Percentiles rank a stretch among this genome's conserved stretches.
Conservation (phyloP, 805 yeast genomes). For the Candida germanica region DNA sequence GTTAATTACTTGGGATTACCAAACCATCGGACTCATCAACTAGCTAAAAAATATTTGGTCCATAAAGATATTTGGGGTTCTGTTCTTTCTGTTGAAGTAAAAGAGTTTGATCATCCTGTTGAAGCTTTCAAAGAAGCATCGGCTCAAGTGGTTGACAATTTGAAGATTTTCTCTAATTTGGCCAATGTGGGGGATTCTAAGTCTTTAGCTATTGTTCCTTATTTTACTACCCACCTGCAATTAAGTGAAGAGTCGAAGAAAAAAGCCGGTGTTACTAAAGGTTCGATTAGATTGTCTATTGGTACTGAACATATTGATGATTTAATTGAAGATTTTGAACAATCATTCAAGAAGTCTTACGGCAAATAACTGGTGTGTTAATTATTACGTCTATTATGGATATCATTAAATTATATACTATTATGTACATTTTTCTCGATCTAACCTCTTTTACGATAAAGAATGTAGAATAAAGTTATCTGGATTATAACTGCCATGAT, state of each 20-base stretch:
- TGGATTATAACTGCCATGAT: conserved; percentile 8
- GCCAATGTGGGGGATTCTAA: conserved; percentile 98
- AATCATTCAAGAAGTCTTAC: conserved; percentile 68
- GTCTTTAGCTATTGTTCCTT: conserved; percentile 94
- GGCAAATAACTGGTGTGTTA: conserved; percentile 3
- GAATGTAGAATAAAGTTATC: conserved; percentile 3
- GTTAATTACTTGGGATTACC: conserved; percentile 91
- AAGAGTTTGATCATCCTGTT: conserved; percentile 36
- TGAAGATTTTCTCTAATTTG: conserved; percentile 84
- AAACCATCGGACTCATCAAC: conserved; percentile 72
- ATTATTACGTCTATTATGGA: too few species aligned
- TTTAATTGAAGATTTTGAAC: conserved; percentile 83
- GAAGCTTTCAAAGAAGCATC: conserved; percentile 72
- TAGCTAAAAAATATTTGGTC: conserved; percentile 76
- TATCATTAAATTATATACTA: too few species aligned
- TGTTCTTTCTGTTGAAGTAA: conserved; percentile 85
- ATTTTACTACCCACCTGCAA: conserved; percentile 94
- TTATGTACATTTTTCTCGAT: too few species aligned
- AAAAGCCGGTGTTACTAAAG: conserved; percentile 85
- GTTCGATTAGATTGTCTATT: conserved; percentile 81
- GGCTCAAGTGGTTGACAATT: conserved; percentile 76
- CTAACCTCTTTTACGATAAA: background rate
- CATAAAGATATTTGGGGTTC: conserved; percentile 70
- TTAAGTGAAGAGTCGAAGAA: conserved; percentile 74
- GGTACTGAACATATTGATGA: conserved; percentile 94